Evolutionary conservation across 345 rosid species (phyloP).

Genomic region (Aquilaria malaccensis): DNA sequence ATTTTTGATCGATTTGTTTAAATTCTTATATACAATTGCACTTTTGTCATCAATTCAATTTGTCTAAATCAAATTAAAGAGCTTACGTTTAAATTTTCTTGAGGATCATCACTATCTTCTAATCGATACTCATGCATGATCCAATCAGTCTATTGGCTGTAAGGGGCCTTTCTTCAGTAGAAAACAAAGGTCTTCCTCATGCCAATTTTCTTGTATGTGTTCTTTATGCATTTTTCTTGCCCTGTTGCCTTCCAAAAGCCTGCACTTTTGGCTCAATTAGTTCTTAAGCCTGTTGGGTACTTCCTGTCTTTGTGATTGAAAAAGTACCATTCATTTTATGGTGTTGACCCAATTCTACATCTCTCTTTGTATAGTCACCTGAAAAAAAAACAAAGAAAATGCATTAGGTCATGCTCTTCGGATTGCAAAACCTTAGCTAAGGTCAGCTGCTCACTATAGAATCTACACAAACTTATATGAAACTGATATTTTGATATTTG

Average conservation of each 20-base stretch:
- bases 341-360: slow-evolving; percentile 83
- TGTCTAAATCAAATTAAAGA: background rate
- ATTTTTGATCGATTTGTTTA: too few species aligned
- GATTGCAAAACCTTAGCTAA: too few species aligned
- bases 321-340: slow-evolving; percentile 94
- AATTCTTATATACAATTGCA: too few species aligned
- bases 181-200: slow-evolving; percentile 98
- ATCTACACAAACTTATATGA: background rate
- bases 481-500: background rate
- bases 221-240: slow-evolving; percentile 81
- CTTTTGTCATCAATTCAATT: too few species aligned
- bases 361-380: slow-evolving; percentile 34
- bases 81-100: slow-evolving; percentile 45
- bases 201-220: slow-evolving; percentile 74
- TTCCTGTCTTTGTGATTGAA: slow-evolving; percentile 95
- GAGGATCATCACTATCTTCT: slow-evolving; percentile 69
- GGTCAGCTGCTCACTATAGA: too few species aligned
- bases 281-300: slow-evolving; percentile 92
- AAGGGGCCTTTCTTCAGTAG: slow-evolving; percentile 93
- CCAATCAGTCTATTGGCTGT: slow-evolving; percentile 96
- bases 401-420: background rate
- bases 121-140: slow-evolving; percentile 97
- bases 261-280: slow-evolving; percentile 84
- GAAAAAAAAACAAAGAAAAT: background rate
- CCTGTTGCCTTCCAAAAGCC: slow-evolving; percentile 99